Conservation (phyloP, 2,329 filamentous ascomycete genomes). For the Dothideomycetes sp. region DNA sequence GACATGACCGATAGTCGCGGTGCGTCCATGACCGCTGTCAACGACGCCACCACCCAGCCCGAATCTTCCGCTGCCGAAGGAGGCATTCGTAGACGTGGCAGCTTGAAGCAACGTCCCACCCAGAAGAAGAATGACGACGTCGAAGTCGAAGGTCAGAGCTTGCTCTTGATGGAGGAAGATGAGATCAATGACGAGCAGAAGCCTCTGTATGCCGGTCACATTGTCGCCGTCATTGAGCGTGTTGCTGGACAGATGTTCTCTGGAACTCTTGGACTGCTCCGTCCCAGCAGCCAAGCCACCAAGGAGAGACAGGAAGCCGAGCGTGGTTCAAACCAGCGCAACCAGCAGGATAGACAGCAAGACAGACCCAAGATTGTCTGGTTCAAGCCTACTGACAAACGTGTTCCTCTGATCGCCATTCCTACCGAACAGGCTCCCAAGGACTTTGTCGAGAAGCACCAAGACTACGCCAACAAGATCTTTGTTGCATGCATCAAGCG, state of each 20-base stretch:
- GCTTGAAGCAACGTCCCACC: conserved; percentile 88
- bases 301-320: conserved; percentile 99
- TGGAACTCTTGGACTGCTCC: conserved; percentile 79
- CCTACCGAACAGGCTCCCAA: conserved; percentile 95
- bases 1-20: conserved; percentile 90
- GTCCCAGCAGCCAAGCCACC: conserved; percentile 94
- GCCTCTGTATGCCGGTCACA: conserved; percentile 90
- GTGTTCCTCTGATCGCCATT: conserved; percentile 94
- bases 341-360: conserved; percentile 72
- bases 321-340: conserved; percentile 62
- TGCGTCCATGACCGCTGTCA: conserved; percentile 59
- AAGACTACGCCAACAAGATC: conserved; percentile 94
- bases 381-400: conserved; percentile 99
- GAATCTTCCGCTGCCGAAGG: conserved; percentile 62
- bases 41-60: conserved; percentile 48
- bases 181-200: conserved; percentile 98
- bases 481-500: conserved; percentile 99
- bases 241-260: conserved; percentile 99
- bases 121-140: conserved; percentile 99
- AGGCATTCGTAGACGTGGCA: conserved; percentile 83
- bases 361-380: conserved; percentile 99
- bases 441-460: conserved; percentile 97
- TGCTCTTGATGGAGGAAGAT: conserved; percentile 93
- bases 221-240: conserved; percentile 94
- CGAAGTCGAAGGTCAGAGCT: conserved; percentile 93